Base-by-base conservation (phyloP, 148 eudicot genomes). In the Amaranthus hypochondriacus region DNA sequence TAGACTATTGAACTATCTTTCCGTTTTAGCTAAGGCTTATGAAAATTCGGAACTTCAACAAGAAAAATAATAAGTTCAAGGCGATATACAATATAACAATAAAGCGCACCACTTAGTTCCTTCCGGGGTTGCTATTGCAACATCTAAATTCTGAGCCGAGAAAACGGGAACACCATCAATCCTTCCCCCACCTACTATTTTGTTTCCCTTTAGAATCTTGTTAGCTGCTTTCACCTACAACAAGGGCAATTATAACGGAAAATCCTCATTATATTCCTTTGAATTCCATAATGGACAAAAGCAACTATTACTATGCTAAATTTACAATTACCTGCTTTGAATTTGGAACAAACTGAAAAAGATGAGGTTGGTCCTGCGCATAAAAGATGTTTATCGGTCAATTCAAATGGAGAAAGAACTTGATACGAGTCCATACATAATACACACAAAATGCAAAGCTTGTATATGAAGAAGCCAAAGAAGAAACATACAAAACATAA, bases 141-240 rank as follows among this genome's bases (percentile, higher is more conserved):
- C 88, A 76, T 93, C 97, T 76, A 93, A 77, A 89, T 93, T 93
- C 57, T 87, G 90, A 72, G 98, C 92, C 61, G 95, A 86, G 69
- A 93, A 93, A 82, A 93, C 97, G 58, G 98, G 98, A 82, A 93
- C 98, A 1, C 98, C 98, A 6, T 89, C 95, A 78, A 93, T 83
- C 72, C 72, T 88, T 48, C 54, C 81, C 48, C 74, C 80, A 65
- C 81, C 81, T 77, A 68, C 74, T 39, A 66, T 78, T 1, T 84
- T 89, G 77, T 83, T 78, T 65, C 78, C 79, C 80, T 87, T 93
- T 12, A 93, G 82, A 82, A 93, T 97, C 77, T 86, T 93, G 79
- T 87, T 88, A 50, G 98, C 98, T 87, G 83, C 91, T 78, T 88
- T 89, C 70, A 93, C 97, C 97, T 92, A 78, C 72, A 85, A 48